Evolutionary conservation across 768 basidiomycete species (phyloP).

Genomic region (Boletus vermiculosoides): DNA sequence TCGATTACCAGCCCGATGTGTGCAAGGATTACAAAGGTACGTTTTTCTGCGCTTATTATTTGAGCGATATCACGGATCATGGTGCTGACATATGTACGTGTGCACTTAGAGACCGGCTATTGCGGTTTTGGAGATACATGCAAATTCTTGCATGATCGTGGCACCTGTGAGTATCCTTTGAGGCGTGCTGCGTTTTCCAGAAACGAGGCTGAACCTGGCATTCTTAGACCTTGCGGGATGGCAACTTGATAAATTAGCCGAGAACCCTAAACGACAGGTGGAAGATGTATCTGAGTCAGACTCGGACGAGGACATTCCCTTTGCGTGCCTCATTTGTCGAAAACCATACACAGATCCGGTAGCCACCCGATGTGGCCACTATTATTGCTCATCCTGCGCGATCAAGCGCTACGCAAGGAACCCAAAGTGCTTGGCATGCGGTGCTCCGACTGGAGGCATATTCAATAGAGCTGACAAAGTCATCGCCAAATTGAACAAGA

Average conservation of each 20-base stretch:
- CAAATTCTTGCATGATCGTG: conserved; percentile 98
- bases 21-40: conserved; percentile 99
- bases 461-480: conserved; percentile 96
- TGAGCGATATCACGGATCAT: conserved; percentile 12
- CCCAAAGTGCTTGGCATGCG: conserved; percentile 93
- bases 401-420: conserved; percentile 94
- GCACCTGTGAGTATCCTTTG: conserved; percentile 66
- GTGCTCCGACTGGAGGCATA: conserved; percentile 89
- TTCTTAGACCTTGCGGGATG: conserved; percentile 88
- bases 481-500: conserved; percentile 81
- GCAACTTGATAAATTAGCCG: conserved; percentile 95
- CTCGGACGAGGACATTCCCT: conserved; percentile 88
- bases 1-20: conserved; percentile 98
- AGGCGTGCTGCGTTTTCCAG: not conserved
- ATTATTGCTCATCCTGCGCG: conserved; percentile 93
- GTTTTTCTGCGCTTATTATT: conserved; percentile 29
- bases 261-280: conserved; percentile 60
- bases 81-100: conserved; percentile 6
- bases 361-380: conserved; percentile 95
- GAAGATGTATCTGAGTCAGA: conserved; percentile 61
- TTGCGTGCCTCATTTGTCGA: conserved; percentile 97
- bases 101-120: conserved; percentile 83
- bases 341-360: conserved; percentile 94
- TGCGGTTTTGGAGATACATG: conserved; percentile 99
- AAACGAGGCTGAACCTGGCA: conserved; percentile 9